Evolutionary conservation across 352 stramenopile genomes (phyloP), one percentile per base, ranked within the genome.

Genomic region (Globisporangium takayamanum): DNA sequence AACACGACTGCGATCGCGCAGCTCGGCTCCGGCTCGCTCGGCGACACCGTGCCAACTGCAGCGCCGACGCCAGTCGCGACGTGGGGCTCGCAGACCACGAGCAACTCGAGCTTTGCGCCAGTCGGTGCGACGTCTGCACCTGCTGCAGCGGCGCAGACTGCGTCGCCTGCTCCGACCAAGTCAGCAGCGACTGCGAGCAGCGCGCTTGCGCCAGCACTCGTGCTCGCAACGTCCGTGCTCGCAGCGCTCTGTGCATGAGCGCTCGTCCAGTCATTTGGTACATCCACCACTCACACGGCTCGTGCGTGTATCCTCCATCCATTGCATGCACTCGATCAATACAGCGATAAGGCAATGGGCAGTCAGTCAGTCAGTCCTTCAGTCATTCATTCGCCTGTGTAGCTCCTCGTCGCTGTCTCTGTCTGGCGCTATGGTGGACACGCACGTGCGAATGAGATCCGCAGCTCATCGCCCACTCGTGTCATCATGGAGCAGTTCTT

Each of bases 401-500:
- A 22, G 33, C 10, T 39, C 6, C 33, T 39, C 5, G 12, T 20
- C 20, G 47, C 25, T 10, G 22, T 49, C 16, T 15, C 25, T n/a
- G 4, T 48, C 45, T 50, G 7, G 16, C n/a, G n/a, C 4, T 3
- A 4, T 2, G n/a, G 49, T 6, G 11, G 30, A 28, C 28, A 33
- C 28, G 5, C 28, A 5, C 28, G 28, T 33, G 28, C 28, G 5
- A 33, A 33, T 5, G 28, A 3, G 28, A 33, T 33, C 28, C 5
- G 28, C 20, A 11, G 11, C 10, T 41, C 10, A 49, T 33, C 76
- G 85, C 25, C 74, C 62, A 51, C 71, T 78, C 66, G 80, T 74
- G 44, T 87, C 74, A 52, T 88, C 78, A 55, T 85, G 77, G 26
- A 92, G 60, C 30, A 94, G 62, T 50, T 94, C 84, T 47, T 87